Base-by-base conservation (phyloP, 2,329 filamentous ascomycete species). In the Xylogone sp. region DNA sequence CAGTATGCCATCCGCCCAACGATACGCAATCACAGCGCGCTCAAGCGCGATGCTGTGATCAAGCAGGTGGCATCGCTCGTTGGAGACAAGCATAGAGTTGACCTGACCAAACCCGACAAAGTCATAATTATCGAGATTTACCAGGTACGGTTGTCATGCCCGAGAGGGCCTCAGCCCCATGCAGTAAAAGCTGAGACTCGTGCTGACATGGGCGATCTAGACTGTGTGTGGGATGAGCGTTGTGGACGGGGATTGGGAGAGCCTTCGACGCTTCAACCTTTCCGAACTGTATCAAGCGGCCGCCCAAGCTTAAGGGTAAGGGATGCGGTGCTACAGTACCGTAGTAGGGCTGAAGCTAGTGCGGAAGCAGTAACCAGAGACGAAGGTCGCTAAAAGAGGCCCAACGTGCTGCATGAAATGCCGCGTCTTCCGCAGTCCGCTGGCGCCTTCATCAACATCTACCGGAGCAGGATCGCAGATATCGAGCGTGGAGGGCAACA, bases 1-100 rank as follows among this genome's bases (percentile, higher is more conserved):
- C 55, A 93, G 88, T 94, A 90, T 69, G 89, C 88, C n/a, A 92
- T 95, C 59, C 83, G 89, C 43, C 82, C 86, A n/a, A 87, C 82
- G 13, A 82, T 90, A 55, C 83, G 89, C 50, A 89, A 88, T 62
- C 85, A 92, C 69, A 84, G 76, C 59, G 76, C 76, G 3, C 75
- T 93, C 54, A 86, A 81, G 59, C 80, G 88, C 53, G 81, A 85
- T 56, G 74, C 74, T 18, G 76, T 93, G 46, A 93, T 94, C 67
- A 82, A 86, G 62, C 81, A 79, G 56, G 78, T 93, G 56, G 89
- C 65, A 22, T 56, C 53, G 13, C 71, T 84, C 24, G 80, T 91
- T 54, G 82, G 83, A 46, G 71, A 77, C 9, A 76, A 77, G 39
- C 89, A 94, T 69, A 87, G 84, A 62, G 90, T 94, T 53, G 83